These are phyloP conservation scores for Acmispon strigosus DNA, from an alignment of 306 rosid genomes.

Conservation along the genomic window DNA sequence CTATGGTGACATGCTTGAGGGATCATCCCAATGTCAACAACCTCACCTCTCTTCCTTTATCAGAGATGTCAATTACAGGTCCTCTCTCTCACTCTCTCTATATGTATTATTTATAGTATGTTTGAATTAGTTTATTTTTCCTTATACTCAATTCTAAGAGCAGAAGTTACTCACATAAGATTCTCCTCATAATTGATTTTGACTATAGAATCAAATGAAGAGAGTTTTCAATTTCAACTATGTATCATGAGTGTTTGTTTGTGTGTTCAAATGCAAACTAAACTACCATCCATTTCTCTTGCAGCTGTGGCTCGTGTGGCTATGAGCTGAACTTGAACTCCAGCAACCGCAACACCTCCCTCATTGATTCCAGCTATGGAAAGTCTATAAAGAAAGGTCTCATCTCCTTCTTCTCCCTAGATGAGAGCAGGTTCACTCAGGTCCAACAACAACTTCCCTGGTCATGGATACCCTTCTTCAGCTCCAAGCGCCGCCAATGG, in stretches of 20 bases:
- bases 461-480: constrained; percentile 20
- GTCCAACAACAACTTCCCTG: constrained; percentile 15
- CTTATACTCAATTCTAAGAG: too few species aligned
- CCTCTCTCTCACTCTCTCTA: not conserved
- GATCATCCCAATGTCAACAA: constrained; percentile 6
- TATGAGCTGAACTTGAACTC: constrained; percentile 32
- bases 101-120: too few species aligned
- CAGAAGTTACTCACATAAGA: too few species aligned
- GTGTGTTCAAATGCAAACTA: not conserved
- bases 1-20: constrained; percentile 2
- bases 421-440: constrained; percentile 30
- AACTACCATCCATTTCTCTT: not conserved
- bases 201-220: too few species aligned
- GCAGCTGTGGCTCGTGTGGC: constrained; percentile 33
- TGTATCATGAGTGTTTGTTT: not conserved
- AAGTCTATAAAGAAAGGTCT: constrained; percentile 27
- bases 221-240: too few species aligned
- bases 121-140: too few species aligned
- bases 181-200: too few species aligned
- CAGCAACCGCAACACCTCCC: constrained; percentile 22
- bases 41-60: constrained; percentile 24
- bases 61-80: constrained; percentile 34
- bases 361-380: constrained; percentile 12
- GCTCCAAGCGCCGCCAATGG: not conserved
- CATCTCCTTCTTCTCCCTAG: constrained; percentile 29